Base-by-base conservation (phyloP, 2,329 filamentous ascomycete genomes). In the Clarireedia hainanense region DNA sequence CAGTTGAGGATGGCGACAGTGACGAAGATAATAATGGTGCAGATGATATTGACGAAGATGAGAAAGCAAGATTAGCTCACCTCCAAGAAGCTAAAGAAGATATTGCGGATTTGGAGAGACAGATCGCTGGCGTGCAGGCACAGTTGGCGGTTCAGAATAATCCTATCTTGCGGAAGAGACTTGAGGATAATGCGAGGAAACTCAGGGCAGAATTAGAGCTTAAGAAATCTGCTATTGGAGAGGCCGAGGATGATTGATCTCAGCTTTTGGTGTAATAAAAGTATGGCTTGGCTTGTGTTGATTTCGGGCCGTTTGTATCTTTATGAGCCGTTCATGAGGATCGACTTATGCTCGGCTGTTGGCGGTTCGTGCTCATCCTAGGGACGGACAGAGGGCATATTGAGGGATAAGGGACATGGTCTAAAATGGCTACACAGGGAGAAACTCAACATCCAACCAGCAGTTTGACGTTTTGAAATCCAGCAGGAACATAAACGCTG, bases 141-240 rank as follows among this genome's bases (percentile, higher is more conserved):
- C 70, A 73, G 52, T 70, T 73, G 59, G 72, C 75, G 47, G 71
- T 70, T 27, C 70, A 74, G 58, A 69, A 66, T 20, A 80, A 80
- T 58, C 67, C 67, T 12, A 71, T 83, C 57, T 69, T 81, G 60
- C 76, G 73, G 66, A 70, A 73, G 60, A 71, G 79, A 55, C 68
- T 78, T 54, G 69, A 74, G 62, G 72, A 73, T 45, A 77, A 75
- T 57, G 72, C 81, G 47, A 70, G 74, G 27, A 75, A 72, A 53
- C 67, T 81, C 54, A 75, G 77, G 67, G 72, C 73, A n/a, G 77
- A 81, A 60, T 66, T 82, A 60, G 73, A 78, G 57, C 66, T 80
- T 50, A 82, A 81, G 70, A 75, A 74, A 64, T 69, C 67, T 15
- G 69, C 70, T 36, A 68, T 76, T 52, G 66, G 61, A 14, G 68